These are phyloP conservation scores for Knoxdaviesia proteae DNA, from an alignment of 2,329 filamentous ascomycete genomes.

Conservation along the genomic window DNA sequence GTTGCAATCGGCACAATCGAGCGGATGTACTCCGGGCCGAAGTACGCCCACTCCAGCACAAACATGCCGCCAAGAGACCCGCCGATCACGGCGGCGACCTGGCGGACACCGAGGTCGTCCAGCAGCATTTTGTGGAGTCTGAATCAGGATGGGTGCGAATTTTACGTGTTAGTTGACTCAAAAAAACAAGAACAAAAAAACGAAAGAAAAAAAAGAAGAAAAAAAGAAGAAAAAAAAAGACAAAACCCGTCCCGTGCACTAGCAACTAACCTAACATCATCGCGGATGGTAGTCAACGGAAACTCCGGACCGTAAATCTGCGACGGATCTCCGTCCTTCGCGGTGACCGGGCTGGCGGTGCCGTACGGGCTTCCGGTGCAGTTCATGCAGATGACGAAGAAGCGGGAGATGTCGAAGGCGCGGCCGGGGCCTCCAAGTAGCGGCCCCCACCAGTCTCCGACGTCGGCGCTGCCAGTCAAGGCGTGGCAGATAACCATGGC, in stretches of 20 bases:
- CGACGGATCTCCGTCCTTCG: constrained; percentile 56
- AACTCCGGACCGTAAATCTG: constrained; percentile 88
- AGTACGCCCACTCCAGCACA: constrained; percentile 79
- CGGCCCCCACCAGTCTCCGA: constrained; percentile 76
- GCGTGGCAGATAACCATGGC: constrained; percentile 66
- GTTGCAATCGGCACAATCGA: constrained; percentile 69
- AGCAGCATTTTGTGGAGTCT: constrained; percentile 63
- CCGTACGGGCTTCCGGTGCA: constrained; percentile 72
- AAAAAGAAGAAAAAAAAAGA: neutral
- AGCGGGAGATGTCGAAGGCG: constrained; percentile 62
- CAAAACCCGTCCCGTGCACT: no score
- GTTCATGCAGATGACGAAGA: constrained; percentile 76
- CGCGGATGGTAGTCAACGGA: constrained; percentile 79
- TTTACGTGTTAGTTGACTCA: no score
- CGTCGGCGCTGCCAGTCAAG: constrained; percentile 67
- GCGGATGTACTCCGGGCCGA: constrained; percentile 68
- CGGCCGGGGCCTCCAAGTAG: constrained; percentile 57
- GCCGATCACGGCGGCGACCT: constrained; percentile 60
- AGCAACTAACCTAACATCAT: constrained; percentile 67
- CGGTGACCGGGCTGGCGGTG: constrained; percentile 72
- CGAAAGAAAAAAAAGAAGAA: no score
- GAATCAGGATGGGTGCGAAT: neutral
- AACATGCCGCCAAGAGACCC: constrained; percentile 81
- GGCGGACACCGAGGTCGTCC: constrained; percentile 59
- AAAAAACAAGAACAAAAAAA: no score